phyloP scores from a whole-genome alignment of 179 eudicot genomes.

The Beta lomatogona region DNA sequence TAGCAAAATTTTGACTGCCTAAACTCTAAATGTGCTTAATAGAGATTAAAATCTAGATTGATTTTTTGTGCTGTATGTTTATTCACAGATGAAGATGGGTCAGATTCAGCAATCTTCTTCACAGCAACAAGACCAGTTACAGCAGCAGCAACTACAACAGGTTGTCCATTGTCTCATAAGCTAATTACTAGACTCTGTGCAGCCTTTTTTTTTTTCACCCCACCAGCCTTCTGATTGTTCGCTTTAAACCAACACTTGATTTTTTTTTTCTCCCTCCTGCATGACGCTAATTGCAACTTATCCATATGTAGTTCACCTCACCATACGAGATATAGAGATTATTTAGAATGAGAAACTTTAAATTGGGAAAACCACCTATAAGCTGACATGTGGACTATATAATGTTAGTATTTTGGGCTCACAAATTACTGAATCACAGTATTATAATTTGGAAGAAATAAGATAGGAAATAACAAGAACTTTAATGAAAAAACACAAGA shows the following conservation, averaged over 20 bases:
- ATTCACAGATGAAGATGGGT: slow-evolving; percentile 75
- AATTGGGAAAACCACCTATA: background rate
- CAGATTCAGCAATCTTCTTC: slow-evolving; percentile 91
- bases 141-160: slow-evolving; percentile 92
- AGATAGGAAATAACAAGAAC: too few species aligned
- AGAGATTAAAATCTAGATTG: too few species aligned
- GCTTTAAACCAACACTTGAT: background rate
- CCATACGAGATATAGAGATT: background rate
- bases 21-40: slow-evolving; percentile 1
- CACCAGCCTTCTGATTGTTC: background rate
- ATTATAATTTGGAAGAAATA: too few species aligned
- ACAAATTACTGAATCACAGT: background rate
- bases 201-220: background rate
- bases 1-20: background rate
- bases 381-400: background rate
- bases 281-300: background rate
- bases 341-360: background rate
- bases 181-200: background rate
- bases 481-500: too few species aligned
- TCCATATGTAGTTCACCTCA: background rate
- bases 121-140: slow-evolving; percentile 89
- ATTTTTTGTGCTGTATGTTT: slow-evolving; percentile 8
- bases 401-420: background rate
- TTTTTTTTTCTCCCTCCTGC: background rate
- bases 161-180: slow-evolving; percentile 35